These are phyloP conservation scores for Grammothele lineata DNA, from an alignment of 768 basidiomycete genomes.

Conservation along the genomic window DNA sequence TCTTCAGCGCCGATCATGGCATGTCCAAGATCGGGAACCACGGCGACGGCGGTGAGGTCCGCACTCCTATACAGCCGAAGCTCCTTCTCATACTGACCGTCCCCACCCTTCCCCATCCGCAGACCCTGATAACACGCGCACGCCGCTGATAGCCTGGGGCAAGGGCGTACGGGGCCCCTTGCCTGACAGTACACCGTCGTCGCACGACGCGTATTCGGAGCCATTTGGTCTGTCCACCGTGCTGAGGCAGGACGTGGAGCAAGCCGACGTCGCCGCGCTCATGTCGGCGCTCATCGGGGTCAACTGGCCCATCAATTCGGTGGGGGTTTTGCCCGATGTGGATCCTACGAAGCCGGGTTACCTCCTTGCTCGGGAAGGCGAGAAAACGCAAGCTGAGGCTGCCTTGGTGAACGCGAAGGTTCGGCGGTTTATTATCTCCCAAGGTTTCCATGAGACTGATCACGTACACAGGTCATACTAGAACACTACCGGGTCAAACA, in stretches of 20 bases:
- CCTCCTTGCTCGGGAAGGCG: conserved; percentile 41
- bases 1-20: conserved; percentile 88
- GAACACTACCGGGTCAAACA: conserved; percentile 80
- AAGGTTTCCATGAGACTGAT: neutral
- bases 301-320: conserved; percentile 77
- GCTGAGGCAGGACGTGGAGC: conserved; percentile 70
- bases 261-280: conserved; percentile 76
- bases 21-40: conserved; percentile 89
- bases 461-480: conserved; percentile 48
- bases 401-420: conserved; percentile 66
- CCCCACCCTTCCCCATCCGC: neutral
- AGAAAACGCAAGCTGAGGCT: conserved; percentile 46
- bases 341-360: conserved; percentile 60
- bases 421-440: neutral
- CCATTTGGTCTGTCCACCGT: conserved; percentile 59
- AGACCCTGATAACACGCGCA: conserved; percentile 88
- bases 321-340: conserved; percentile 76
- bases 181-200: conserved; percentile 44
- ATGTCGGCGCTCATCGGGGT: conserved; percentile 74
- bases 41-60: conserved; percentile 64
- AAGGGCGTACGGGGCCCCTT: conserved; percentile 70
- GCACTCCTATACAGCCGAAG: neutral
- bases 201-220: conserved; percentile 67
- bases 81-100: conserved; percentile 1
- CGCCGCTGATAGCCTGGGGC: conserved; percentile 82